A percentile compares a stretch with the other conserved stretches of the same genome.
phyloP scores from a whole-genome alignment of 2,329 filamentous ascomycete species.

The Teratosphaeria destructans region DNA sequence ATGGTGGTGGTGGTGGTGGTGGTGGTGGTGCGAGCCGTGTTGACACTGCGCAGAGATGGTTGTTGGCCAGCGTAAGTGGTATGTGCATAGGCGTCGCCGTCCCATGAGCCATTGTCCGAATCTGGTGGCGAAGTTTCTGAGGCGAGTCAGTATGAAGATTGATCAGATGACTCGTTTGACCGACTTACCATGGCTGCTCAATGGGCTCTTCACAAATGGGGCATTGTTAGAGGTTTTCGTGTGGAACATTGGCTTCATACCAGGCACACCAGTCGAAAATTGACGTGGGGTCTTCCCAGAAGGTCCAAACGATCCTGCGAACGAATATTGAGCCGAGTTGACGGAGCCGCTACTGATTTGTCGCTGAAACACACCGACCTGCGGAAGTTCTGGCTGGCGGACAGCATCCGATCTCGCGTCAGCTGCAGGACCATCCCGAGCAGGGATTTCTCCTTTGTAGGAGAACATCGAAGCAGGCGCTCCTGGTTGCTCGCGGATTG shows the following conservation, averaged over 20 bases:
- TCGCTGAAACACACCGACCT: slow-evolving; percentile 1
- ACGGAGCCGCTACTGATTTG: neutral
- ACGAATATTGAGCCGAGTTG: slow-evolving; percentile 5
- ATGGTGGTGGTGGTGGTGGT: slow-evolving; percentile 1
- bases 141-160: neutral
- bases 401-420: slow-evolving; percentile 1
- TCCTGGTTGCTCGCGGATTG: slow-evolving; percentile 1
- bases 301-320: neutral
- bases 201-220: slow-evolving; percentile 12
- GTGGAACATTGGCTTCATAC: neutral
- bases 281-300: slow-evolving; percentile 1
- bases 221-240: slow-evolving; percentile 4
- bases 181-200: slow-evolving; percentile 17
- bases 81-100: slow-evolving; percentile 5
- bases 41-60: slow-evolving; percentile 2
- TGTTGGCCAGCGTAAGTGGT: slow-evolving; percentile 5
- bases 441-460: slow-evolving; percentile 19
- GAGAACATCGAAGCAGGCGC: slow-evolving; percentile 10
- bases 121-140: slow-evolving; percentile 17
- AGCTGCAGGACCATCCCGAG: slow-evolving; percentile 5
- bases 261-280: slow-evolving; percentile 4
- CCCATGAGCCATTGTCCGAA: slow-evolving; percentile 13
- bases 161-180: neutral
- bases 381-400: slow-evolving; percentile 1
- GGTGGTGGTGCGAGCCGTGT: slow-evolving; percentile 1